phyloP scores from a whole-genome alignment of 2,329 filamentous ascomycete genomes.

The Clonostachys byssicola region DNA sequence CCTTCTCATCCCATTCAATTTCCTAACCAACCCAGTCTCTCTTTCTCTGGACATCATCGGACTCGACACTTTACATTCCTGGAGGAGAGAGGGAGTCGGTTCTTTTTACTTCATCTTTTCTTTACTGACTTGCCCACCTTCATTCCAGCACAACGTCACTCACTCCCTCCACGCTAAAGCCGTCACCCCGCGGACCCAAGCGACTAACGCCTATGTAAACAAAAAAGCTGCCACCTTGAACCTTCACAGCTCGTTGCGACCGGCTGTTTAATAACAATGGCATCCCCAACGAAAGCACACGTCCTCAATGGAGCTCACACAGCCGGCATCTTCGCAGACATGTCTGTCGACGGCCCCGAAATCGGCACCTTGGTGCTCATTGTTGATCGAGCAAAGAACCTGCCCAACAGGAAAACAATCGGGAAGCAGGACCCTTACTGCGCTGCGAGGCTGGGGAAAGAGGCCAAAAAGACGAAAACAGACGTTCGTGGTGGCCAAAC shows the following conservation, averaged over 20 bases:
- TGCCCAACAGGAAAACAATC: constrained; percentile 95
- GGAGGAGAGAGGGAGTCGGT: too few relatives aligned
- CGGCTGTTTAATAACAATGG: constrained; percentile 30
- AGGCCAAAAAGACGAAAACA: constrained; percentile 94
- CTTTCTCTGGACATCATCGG: too few relatives aligned
- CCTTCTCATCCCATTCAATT: too few relatives aligned
- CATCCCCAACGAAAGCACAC: constrained; percentile 48
- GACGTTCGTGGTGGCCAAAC: constrained; percentile 94
- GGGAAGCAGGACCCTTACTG: constrained; percentile 99
- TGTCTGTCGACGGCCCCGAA: constrained; percentile 85
- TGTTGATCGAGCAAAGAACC: constrained; percentile 91
- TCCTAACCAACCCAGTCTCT: too few relatives aligned
- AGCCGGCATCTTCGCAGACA: constrained; percentile 90
- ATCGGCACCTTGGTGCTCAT: constrained; percentile 92
- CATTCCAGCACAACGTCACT: not conserved
- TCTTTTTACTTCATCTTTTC: too few relatives aligned
- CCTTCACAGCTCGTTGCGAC: not conserved
- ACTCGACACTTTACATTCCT: too few relatives aligned
- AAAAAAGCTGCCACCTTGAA: not conserved
- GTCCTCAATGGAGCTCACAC: constrained; percentile 68
- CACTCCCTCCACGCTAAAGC: not conserved
- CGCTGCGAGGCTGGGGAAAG: constrained; percentile 87
- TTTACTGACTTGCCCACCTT: too few relatives aligned
- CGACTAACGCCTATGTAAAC: constrained; percentile 8
- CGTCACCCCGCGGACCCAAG: not conserved